Percentiles rank a stretch among this genome's conserved stretches.
Evolutionary conservation across 805 yeast species (phyloP).

Genomic region (Candida koratica): DNA sequence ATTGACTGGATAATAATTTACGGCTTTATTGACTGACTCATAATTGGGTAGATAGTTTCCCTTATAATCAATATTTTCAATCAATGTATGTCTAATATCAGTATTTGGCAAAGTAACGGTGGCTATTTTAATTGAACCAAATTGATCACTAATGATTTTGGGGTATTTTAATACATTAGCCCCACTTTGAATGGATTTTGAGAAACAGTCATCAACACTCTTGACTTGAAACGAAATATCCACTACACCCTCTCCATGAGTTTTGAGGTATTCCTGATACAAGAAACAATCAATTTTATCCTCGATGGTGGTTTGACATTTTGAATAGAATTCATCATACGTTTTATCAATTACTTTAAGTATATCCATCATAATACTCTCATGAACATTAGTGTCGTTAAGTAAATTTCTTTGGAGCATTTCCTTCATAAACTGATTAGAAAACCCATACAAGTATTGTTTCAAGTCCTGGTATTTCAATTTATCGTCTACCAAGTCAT

Average conservation of each 20-base stretch:
- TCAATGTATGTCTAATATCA: slow-evolving; percentile 67
- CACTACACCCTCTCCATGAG: slow-evolving; percentile 79
- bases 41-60: slow-evolving; percentile 55
- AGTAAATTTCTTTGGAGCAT: slow-evolving; percentile 4
- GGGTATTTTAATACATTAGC: slow-evolving; percentile 39
- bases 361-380: not conserved
- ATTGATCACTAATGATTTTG: slow-evolving; percentile 32
- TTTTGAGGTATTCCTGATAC: slow-evolving; percentile 15
- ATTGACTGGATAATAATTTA: not conserved
- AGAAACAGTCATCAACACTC: slow-evolving; percentile 43
- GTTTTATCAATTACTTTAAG: slow-evolving; percentile 1
- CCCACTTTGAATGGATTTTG: slow-evolving; percentile 49
- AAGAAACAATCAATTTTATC: slow-evolving; percentile 8
- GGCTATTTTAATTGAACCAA: slow-evolving; percentile 54
- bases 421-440: not conserved
- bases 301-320: slow-evolving; percentile 4
- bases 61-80: slow-evolving; percentile 43
- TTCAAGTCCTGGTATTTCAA: slow-evolving; percentile 4
- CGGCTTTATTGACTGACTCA: not conserved
- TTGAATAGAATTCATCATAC: slow-evolving; percentile 6
- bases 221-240: slow-evolving; percentile 68
- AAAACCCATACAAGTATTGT: not conserved
- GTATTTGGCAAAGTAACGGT: slow-evolving; percentile 42
- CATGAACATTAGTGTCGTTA: not conserved
- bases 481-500: slow-evolving; percentile 4